Percentiles rank a stretch among this genome's conserved stretches.
phyloP scores from a whole-genome alignment of 768 basidiomycete genomes.

The Mycena filopes region DNA sequence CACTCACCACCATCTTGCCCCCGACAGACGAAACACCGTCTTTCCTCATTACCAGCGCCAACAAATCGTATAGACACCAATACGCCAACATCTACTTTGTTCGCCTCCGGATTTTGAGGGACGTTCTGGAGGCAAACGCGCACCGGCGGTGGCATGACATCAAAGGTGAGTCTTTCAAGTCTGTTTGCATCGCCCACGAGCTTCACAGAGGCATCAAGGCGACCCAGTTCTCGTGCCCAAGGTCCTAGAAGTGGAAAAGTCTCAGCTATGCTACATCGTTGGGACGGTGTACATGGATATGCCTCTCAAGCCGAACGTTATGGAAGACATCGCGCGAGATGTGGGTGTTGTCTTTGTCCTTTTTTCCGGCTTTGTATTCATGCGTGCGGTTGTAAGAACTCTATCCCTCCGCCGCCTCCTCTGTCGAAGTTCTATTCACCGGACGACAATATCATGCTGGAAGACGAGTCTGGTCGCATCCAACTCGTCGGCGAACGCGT shows the following conservation, averaged over 20 bases:
- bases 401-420: conserved; percentile 86
- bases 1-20: conserved; percentile 52
- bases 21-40: conserved; percentile 51
- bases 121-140: conserved; percentile 54
- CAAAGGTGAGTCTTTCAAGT: conserved; percentile 46
- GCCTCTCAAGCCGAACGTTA: conserved; percentile 98
- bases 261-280: conserved; percentile 87
- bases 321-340: conserved; percentile 93
- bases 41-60: conserved; percentile 53
- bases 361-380: conserved; percentile 18
- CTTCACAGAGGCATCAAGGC: conserved; percentile 52
- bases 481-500: conserved; percentile 83
- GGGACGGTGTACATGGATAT: conserved; percentile 99
- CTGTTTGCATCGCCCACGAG: not conserved
- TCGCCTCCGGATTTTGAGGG: conserved; percentile 54
- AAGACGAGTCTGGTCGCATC: conserved; percentile 96
- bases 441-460: conserved; percentile 87
- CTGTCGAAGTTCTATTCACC: conserved; percentile 78
- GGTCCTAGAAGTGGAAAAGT: conserved; percentile 88
- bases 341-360: conserved; percentile 58
- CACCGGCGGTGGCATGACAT: conserved; percentile 52
- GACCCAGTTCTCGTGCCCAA: conserved; percentile 77
- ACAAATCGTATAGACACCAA: conserved; percentile 65
- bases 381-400: conserved; percentile 65
- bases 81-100: conserved; percentile 69